These are phyloP conservation scores for Monosporozyma aquatica DNA, from an alignment of 805 yeast genomes.

Conservation along the genomic window DNA sequence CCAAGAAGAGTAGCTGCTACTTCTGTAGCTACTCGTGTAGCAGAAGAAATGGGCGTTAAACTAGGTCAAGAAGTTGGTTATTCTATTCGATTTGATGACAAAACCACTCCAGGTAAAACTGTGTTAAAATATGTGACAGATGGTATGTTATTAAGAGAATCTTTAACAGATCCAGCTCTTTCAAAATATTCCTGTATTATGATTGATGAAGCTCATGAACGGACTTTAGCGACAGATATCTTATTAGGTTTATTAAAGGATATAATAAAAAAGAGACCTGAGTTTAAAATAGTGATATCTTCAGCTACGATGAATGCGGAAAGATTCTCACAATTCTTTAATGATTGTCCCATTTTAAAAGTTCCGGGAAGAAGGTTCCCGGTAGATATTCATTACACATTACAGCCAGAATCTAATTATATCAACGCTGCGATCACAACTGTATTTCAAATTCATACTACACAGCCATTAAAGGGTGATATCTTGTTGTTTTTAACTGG, in stretches of 20 bases:
- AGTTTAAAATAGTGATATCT: conserved; percentile 68
- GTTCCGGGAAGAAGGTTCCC: conserved; percentile 94
- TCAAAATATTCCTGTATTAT: conserved; percentile 68
- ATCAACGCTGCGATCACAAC: conserved; percentile 83
- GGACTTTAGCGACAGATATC: conserved; percentile 86
- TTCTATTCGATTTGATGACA: conserved; percentile 78
- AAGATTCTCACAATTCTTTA: conserved; percentile 74
- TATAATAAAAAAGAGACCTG: conserved; percentile 51
- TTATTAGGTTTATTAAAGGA: conserved; percentile 74
- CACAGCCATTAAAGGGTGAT: conserved; percentile 59
- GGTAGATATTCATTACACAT: conserved; percentile 74
- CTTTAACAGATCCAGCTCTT: conserved; percentile 64
- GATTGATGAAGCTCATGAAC: conserved; percentile 96
- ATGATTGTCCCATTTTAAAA: conserved; percentile 74
- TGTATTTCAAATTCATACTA: conserved; percentile 73
- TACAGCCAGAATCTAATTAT: conserved; percentile 85
- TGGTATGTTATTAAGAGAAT: conserved; percentile 87
- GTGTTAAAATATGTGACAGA: conserved; percentile 86
- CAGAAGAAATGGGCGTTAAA: conserved; percentile 74
- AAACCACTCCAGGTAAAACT: conserved; percentile 49
- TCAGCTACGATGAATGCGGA: conserved; percentile 93
- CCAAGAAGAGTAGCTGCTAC: conserved; percentile 95
- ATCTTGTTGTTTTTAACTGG: conserved; percentile 88
- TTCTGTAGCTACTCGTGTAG: conserved; percentile 83
- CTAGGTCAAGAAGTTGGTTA: conserved; percentile 89